Evolutionary conservation across 2,329 filamentous ascomycete genomes (phyloP).

Genomic region (Alternaria gansuensis): DNA sequence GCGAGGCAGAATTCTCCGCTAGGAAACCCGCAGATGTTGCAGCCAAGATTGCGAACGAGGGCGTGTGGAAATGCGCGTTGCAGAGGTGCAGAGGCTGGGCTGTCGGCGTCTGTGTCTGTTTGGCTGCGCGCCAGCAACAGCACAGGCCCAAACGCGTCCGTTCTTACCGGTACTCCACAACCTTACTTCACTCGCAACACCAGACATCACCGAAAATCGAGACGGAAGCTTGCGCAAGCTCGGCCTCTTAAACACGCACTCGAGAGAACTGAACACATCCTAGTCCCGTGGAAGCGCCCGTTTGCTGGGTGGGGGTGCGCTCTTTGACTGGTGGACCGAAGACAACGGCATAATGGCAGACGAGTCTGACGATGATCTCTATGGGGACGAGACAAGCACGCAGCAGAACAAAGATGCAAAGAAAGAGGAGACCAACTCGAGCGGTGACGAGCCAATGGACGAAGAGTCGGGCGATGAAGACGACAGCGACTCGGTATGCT

Average conservation of each 20-base stretch:
- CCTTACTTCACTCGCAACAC: neutral
- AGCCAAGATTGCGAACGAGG: neutral
- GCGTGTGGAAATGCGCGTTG: neutral
- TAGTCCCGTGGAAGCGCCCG: neutral
- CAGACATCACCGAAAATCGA: neutral
- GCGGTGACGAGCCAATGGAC: conserved; percentile 57
- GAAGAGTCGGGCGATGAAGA: conserved; percentile 58
- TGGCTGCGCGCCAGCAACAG: conserved; percentile 19
- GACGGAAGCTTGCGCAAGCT: neutral
- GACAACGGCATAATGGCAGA: conserved; percentile 56
- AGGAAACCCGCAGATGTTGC: neutral
- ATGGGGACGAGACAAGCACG: conserved; percentile 49
- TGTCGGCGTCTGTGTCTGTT: conserved; percentile 13
- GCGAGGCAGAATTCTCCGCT: neutral
- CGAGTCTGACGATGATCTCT: conserved; percentile 64
- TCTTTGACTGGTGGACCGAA: neutral
- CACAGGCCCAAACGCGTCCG: conserved; percentile 35
- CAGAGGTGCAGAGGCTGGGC: neutral
- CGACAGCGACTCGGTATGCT: conserved; percentile 55
- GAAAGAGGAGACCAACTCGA: conserved; percentile 44
- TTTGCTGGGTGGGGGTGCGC: neutral
- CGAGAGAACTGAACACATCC: neutral
- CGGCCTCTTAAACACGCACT: neutral
- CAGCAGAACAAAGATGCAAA: conserved; percentile 37
- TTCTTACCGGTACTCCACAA: neutral